Evolutionary conservation across 2,329 filamentous ascomycete species (phyloP).

Genomic region (Aspergillus udagawae): DNA sequence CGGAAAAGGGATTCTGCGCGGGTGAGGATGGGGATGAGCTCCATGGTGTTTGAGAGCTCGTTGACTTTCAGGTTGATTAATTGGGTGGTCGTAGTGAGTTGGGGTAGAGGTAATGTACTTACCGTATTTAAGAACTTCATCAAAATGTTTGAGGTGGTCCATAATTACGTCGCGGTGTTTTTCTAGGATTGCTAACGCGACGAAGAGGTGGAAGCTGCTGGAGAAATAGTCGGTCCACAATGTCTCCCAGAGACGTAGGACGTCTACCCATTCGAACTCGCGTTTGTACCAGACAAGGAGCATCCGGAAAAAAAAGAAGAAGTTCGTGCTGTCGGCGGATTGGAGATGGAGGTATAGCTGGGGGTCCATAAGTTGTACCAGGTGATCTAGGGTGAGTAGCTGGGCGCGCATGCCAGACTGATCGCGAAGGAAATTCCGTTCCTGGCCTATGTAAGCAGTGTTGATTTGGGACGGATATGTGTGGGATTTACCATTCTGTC

Average conservation of each 20-base stretch:
- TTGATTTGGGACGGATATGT: slow-evolving; percentile 4
- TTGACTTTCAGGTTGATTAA: slow-evolving; percentile 62
- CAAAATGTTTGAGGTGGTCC: slow-evolving; percentile 88
- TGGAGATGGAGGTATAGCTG: slow-evolving; percentile 88
- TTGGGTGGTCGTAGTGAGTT: not conserved
- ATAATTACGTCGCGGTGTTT: slow-evolving; percentile 97
- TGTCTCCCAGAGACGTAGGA: slow-evolving; percentile 83
- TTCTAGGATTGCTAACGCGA: slow-evolving; percentile 89
- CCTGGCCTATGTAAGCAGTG: slow-evolving; percentile 39
- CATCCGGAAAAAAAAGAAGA: slow-evolving; percentile 99
- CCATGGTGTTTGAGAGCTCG: slow-evolving; percentile 88
- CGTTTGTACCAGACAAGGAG: slow-evolving; percentile 98
- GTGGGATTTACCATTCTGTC: slow-evolving; percentile 68
- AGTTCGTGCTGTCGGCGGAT: slow-evolving; percentile 90
- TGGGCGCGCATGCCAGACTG: slow-evolving; percentile 95
- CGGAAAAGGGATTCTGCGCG: slow-evolving; percentile 85
- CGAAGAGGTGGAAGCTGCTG: slow-evolving; percentile 89
- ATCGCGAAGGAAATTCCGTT: slow-evolving; percentile 91
- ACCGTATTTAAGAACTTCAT: slow-evolving; percentile 96
- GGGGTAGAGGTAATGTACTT: slow-evolving; percentile 33
- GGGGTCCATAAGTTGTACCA: slow-evolving; percentile 95
- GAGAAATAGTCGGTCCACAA: slow-evolving; percentile 91
- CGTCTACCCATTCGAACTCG: slow-evolving; percentile 86
- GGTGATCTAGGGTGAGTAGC: slow-evolving; percentile 83
- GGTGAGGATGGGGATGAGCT: slow-evolving; percentile 79